Evolutionary conservation across 1,284 basidiomycete species (phyloP), one percentile per base, ranked within the genome.

Genomic region (Papiliotrema nemorosa): DNA sequence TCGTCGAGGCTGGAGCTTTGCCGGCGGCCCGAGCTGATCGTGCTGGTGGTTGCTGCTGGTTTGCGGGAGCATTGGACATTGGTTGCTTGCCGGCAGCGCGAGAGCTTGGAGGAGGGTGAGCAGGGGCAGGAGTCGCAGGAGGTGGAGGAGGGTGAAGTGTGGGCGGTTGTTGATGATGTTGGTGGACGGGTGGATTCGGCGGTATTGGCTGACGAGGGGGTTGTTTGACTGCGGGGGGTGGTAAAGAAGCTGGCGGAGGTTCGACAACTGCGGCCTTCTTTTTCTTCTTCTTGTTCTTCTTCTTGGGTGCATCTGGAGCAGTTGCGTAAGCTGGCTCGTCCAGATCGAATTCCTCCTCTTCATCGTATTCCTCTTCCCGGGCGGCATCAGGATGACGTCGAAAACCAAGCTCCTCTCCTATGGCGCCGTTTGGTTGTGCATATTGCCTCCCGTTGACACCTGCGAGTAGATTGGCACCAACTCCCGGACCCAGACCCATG

Each of bases 11-110:
- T 20, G 75, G 77, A 9, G 76, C 73, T 58, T 78, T 78, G 35
- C 76, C 75, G 7, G 76, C 70, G 12, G 76, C 75, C 26, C 74
- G 70, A 26, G 77, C 74, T 21, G 76, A 73, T 58, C 75, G 61
- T 25, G 67, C 65, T 31, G 80, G 70, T 36, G 77, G 73, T 59
- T 73, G 66, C 24, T 62, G 50, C 3, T 64, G 47, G n/a, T n/a
- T n/a, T 27, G 63, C 59, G n/a, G 66, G 59, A 3, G 60, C 58
- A 49, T 81, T 82, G 2, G 79, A 72, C 85, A 87, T 86, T 26
- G 85, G 85, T 62, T 85, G 84, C 70, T 87, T 87, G 64, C 85
- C 85, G 39, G 84, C 84, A 12, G 85, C 86, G 26, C 86, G 77
- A 27, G 85, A 85, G 55, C 80, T 82, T 77, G 85, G 58, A 73